Percentiles rank a stretch among this genome's conserved stretches.
These are phyloP conservation scores for Nitzschia putrida DNA, from an alignment of 108 stramenopile species.

Conservation along the genomic window DNA sequence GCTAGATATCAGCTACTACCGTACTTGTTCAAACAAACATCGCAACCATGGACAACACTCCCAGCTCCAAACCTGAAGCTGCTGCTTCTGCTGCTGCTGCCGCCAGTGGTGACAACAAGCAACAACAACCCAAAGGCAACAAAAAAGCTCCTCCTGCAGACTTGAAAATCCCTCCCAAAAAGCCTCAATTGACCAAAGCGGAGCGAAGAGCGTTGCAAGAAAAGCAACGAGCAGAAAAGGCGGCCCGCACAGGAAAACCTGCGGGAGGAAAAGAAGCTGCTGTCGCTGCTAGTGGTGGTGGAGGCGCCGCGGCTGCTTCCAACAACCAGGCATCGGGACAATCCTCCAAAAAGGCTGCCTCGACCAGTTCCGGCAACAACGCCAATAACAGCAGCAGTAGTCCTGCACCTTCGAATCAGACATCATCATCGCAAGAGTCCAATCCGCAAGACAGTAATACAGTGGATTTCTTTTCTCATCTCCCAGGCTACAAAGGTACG, in stretches of 20 bases:
- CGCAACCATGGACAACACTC: too few relatives aligned
- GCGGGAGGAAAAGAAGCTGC: too few relatives aligned
- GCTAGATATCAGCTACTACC: too few relatives aligned
- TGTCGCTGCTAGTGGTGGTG: conserved; percentile 27
- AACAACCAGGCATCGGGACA: conserved; percentile 9
- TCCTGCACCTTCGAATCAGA: background rate
- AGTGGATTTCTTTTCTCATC: conserved; percentile 85
- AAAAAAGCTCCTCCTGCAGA: conserved; percentile 60
- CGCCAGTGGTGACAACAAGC: background rate
- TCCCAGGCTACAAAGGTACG: conserved; percentile 70
- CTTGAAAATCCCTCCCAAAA: conserved; percentile 80
- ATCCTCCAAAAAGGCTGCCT: conserved; percentile 14
- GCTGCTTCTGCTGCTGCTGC: too few relatives aligned
- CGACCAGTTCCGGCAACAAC: background rate
- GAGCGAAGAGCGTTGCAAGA: conserved; percentile 93
- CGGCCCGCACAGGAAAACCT: conserved; percentile 44
- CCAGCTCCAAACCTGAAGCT: too few relatives aligned
- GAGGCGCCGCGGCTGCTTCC: background rate
- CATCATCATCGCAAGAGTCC: conserved; percentile 3
- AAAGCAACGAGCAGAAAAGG: conserved; percentile 91
- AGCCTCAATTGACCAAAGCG: conserved; percentile 90
- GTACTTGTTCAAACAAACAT: too few relatives aligned
- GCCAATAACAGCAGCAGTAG: background rate
- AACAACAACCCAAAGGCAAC: conserved; percentile 46
- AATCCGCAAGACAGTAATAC: conserved; percentile 45